A percentile compares a stretch with the other conserved stretches of the same genome.
These are phyloP conservation scores for Geotrichum reessii DNA, from an alignment of 1,139 yeast genomes.

Conservation along the genomic window DNA sequence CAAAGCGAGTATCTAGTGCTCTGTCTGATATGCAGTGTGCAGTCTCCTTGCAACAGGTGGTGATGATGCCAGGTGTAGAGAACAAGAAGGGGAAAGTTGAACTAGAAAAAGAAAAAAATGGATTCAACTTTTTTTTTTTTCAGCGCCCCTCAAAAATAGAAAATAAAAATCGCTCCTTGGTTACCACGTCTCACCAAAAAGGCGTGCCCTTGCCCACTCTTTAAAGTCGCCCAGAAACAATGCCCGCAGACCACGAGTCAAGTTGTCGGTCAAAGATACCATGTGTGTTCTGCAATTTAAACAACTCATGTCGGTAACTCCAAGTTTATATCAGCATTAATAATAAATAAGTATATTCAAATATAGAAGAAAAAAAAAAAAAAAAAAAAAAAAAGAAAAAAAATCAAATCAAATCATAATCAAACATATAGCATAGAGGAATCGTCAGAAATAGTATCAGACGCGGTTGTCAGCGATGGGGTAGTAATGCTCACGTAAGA, in stretches of 20 bases:
- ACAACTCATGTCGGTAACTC: too few species aligned
- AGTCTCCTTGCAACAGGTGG: neutral
- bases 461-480: slow-evolving; percentile 13
- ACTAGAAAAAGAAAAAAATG: too few species aligned
- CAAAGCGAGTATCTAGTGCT: neutral
- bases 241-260: too few species aligned
- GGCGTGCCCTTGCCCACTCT: neutral
- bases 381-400: neutral
- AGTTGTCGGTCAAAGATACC: too few species aligned
- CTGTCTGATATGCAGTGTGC: neutral
- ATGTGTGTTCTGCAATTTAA: too few species aligned
- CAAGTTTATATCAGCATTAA: neutral
- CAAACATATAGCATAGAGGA: slow-evolving; percentile 10
- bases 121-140: too few species aligned
- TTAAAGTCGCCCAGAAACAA: neutral
- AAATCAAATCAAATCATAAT: too few species aligned
- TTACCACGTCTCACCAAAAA: too few species aligned
- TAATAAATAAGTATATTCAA: neutral
- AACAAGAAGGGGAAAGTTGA: neutral
- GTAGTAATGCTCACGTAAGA: neutral
- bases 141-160: neutral
- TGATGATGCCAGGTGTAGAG: neutral
- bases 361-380: neutral
- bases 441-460: slow-evolving; percentile 16
- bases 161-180: too few species aligned